A percentile compares a stretch with the other conserved stretches of the same genome.
phyloP scores from a whole-genome alignment of 108 stramenopile genomes.

The Cyclostephanos tholiformis region DNA sequence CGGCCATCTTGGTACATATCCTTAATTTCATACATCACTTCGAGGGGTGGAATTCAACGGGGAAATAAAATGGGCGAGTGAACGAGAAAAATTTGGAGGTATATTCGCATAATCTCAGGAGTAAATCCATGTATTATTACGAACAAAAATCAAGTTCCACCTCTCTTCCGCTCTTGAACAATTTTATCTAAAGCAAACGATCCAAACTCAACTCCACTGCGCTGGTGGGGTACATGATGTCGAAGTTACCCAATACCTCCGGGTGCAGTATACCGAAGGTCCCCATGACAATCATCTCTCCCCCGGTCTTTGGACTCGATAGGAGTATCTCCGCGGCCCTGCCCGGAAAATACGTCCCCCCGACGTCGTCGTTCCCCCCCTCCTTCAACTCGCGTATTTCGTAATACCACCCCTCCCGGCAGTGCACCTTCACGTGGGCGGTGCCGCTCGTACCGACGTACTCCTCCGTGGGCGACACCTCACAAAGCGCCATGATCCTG shows the following conservation, averaged over 20 bases:
- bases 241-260: slow-evolving; percentile 92
- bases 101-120: too few species aligned
- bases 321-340: slow-evolving; percentile 94
- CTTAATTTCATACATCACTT: too few species aligned
- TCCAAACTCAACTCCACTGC: slow-evolving; percentile 94
- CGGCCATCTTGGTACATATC: too few species aligned
- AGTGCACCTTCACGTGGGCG: slow-evolving; percentile 73
- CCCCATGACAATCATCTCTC: slow-evolving; percentile 67
- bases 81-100: too few species aligned
- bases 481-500: slow-evolving; percentile 92
- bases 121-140: too few species aligned
- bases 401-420: slow-evolving; percentile 83
- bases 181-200: slow-evolving; percentile 70
- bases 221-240: slow-evolving; percentile 88
- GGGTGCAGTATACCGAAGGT: slow-evolving; percentile 98
- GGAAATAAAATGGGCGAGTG: too few species aligned
- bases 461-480: slow-evolving; percentile 82
- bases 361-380: slow-evolving; percentile 46
- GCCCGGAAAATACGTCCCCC: slow-evolving; percentile 94
- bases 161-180: not conserved
- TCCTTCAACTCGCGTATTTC: slow-evolving; percentile 65
- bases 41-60: too few species aligned
- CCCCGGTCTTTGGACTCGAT: slow-evolving; percentile 56
- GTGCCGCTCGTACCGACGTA: slow-evolving; percentile 74
- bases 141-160: too few species aligned